Base-by-base conservation (phyloP, 169 alveolate species). In the Toxoplasma gondii region DNA sequence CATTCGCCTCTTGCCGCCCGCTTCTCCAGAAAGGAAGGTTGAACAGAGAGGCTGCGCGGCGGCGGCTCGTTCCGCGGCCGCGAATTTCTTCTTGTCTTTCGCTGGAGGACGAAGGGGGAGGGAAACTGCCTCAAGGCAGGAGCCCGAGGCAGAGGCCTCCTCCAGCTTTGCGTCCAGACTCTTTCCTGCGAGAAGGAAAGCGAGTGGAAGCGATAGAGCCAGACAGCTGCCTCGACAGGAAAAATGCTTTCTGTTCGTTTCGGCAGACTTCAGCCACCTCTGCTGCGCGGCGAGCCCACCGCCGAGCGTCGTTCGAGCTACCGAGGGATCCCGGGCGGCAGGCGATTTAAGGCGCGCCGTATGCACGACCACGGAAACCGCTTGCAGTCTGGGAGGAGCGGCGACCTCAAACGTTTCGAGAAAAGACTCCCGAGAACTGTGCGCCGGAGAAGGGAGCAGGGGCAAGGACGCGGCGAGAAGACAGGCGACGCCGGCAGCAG, bases 261-360 rank as follows among this genome's bases (percentile, higher is more conserved):
- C 90, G n/a, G 44, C 90, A 1, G 90, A 82, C 39, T 82, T 82
- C 64, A 16, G 41, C 39, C 36, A 82, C 67, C 34, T 82, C 1
- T 82, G 90, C 90, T 82, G 90, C 67, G 1, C 69, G n/a, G 67
- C n/a, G 54, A 41, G 19, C 5, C 90, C 90, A 7, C 90, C 90
- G 43, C 90, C 90, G n/a, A 43, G 69, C 36, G 90, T 36, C 24
- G 84, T 64, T 16, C 74, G 74, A 64, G 74, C 74, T 27, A 4
- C 74, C 22, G 31, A 16, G 31, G 74, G n/a, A 4, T 7, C 74
- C 7, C 34, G 7, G 22, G 74, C 7, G 74, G 29, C 9, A 22
- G 74, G n/a, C 74, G 34, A 31, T 27, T 19, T 16, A 31, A 64
- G 74, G 4, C 74, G 7, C 74, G 74, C 74, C 34, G 74, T 1